Percentiles rank a stretch among this genome's conserved stretches.
Evolutionary conservation across 2,329 filamentous ascomycete genomes (phyloP).

Genomic region (Claviceps monticola): DNA sequence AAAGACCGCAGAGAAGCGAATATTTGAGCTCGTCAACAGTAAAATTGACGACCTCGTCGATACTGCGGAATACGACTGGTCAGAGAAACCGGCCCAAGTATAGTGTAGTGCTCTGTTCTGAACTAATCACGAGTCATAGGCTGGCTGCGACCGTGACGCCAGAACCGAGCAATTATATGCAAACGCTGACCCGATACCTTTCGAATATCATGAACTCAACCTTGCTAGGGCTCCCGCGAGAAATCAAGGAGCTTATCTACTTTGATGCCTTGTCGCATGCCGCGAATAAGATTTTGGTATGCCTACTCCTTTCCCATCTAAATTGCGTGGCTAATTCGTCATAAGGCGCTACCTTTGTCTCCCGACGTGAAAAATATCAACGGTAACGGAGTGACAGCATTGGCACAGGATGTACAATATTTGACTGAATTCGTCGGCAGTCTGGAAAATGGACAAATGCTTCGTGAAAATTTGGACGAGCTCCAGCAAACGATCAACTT

Average conservation of each 20-base stretch:
- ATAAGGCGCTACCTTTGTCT: conserved; percentile 61
- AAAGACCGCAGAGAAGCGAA: conserved; percentile 91
- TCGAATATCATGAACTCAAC: conserved; percentile 96
- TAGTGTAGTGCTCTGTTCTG: not conserved
- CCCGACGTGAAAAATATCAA: conserved; percentile 75
- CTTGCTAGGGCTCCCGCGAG: conserved; percentile 77
- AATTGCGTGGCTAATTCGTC: conserved; percentile 7
- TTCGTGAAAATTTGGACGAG: conserved; percentile 82
- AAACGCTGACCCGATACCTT: conserved; percentile 82
- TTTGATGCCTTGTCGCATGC: conserved; percentile 92
- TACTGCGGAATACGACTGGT: conserved; percentile 95
- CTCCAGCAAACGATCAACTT: conserved; percentile 83
- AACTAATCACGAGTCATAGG: conserved; percentile 17
- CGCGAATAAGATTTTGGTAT: conserved; percentile 65
- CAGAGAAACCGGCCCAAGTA: conserved; percentile 10
- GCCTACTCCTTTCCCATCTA: not conserved
- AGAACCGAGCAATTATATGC: conserved; percentile 87
- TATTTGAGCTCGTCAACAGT: conserved; percentile 95
- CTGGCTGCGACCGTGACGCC: conserved; percentile 42
- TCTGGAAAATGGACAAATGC: conserved; percentile 70
- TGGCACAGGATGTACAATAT: conserved; percentile 73
- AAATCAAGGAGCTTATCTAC: conserved; percentile 96
- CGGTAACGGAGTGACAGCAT: conserved; percentile 64
- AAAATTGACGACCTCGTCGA: conserved; percentile 97
- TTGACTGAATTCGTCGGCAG: conserved; percentile 76